Evolutionary conservation across 371 early-diverging fungal genomes (phyloP).

Genomic region (Haplosporangium sp.): DNA sequence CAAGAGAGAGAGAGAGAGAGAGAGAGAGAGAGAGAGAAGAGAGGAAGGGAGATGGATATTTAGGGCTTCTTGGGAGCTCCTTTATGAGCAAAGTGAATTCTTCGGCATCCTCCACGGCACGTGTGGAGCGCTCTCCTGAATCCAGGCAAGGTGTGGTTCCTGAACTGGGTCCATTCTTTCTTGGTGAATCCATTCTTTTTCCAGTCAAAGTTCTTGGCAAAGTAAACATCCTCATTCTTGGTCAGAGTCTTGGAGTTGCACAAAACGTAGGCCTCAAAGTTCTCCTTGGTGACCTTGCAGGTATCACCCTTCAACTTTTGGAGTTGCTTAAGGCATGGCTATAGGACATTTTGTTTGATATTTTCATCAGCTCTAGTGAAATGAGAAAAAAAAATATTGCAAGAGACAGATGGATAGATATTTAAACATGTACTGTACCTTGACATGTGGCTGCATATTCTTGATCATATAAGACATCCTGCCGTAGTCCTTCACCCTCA

Average conservation of each 20-base stretch:
- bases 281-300: constrained; percentile 28
- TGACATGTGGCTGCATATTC: constrained; percentile 25
- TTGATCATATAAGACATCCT: constrained; percentile 36
- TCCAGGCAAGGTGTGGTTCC: constrained; percentile 37
- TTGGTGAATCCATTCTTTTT: constrained; percentile 40
- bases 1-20: no score
- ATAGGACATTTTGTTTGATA: constrained; percentile 6
- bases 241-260: constrained; percentile 48
- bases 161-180: constrained; percentile 31
- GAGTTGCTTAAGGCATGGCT: constrained; percentile 34
- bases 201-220: constrained; percentile 30
- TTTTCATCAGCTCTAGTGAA: constrained; percentile 16
- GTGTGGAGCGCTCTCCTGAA: constrained; percentile 46
- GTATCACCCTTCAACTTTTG: constrained; percentile 18
- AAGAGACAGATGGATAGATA: constrained; percentile 2
- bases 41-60: constrained; percentile 1
- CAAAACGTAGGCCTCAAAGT: constrained; percentile 34
- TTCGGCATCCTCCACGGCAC: constrained; percentile 50
- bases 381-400: not conserved
- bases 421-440: constrained; percentile 19
- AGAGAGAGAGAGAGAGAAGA: not conserved
- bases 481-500: constrained; percentile 31
- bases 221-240: constrained; percentile 41
- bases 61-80: constrained; percentile 32
- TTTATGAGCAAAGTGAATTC: constrained; percentile 38